Conservation (phyloP, 2,329 filamentous ascomycete genomes). For the Saccharata proteae region DNA sequence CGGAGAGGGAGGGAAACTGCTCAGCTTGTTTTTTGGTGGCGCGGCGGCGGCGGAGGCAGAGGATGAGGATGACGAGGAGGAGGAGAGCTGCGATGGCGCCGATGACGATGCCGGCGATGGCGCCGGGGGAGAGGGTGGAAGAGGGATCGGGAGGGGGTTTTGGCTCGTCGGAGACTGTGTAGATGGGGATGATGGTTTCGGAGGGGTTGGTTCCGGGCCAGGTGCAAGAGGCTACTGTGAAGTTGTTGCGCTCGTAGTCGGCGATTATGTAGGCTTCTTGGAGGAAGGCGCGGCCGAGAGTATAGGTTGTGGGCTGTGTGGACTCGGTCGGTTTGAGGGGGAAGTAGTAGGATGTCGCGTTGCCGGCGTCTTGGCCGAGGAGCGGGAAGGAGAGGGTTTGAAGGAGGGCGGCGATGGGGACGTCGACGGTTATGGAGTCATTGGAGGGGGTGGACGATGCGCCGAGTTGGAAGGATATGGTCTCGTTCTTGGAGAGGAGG, state of each 20-base stretch:
- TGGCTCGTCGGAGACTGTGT: background rate
- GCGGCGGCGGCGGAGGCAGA: slow-evolving; percentile 7
- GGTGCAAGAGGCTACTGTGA: slow-evolving; percentile 20
- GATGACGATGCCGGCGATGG: slow-evolving; percentile 21
- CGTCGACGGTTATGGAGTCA: background rate
- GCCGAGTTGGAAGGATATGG: no score
- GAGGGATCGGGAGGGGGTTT: background rate
- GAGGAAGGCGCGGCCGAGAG: slow-evolving; percentile 21
- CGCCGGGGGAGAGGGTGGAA: slow-evolving; percentile 15
- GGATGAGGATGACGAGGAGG: slow-evolving; percentile 17
- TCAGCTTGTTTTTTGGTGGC: background rate
- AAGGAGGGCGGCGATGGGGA: slow-evolving; percentile 16
- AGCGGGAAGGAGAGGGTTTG: slow-evolving; percentile 12
- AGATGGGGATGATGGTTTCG: background rate
- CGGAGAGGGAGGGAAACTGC: background rate
- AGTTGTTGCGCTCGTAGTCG: slow-evolving; percentile 19
- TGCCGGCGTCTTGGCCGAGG: slow-evolving; percentile 5
- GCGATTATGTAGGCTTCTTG: slow-evolving; percentile 25
- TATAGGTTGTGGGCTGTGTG: slow-evolving; percentile 17
- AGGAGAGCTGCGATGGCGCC: slow-evolving; percentile 12
- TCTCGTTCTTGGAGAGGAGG: no score
- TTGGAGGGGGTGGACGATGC: no score
- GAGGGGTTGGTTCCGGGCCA: slow-evolving; percentile 1
- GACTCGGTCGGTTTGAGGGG: slow-evolving; percentile 20
- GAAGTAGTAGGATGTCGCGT: slow-evolving; percentile 16